These are phyloP conservation scores for Aspergillus oerlinghausenensis DNA, from an alignment of 2,329 filamentous ascomycete species.

Conservation along the genomic window DNA sequence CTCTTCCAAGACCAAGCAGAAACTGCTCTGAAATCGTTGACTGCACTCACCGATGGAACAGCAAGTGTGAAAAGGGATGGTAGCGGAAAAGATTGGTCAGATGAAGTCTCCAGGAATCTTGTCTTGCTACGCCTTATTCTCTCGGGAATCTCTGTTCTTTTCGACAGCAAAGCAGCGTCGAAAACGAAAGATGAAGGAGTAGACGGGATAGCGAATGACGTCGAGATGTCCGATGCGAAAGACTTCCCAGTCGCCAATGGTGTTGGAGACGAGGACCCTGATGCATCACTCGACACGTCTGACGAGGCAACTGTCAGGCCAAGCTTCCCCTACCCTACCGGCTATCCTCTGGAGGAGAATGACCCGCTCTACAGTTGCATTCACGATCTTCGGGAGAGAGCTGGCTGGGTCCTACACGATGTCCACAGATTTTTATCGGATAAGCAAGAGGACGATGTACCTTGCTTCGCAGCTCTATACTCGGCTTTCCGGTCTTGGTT, in stretches of 20 bases:
- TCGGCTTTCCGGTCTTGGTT: conserved; percentile 94
- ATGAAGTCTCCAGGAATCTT: conserved; percentile 87
- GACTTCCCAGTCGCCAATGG: conserved; percentile 21
- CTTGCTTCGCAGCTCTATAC: conserved; percentile 90
- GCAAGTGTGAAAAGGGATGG: conserved; percentile 84
- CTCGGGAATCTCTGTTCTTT: conserved; percentile 83
- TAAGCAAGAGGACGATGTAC: conserved; percentile 91
- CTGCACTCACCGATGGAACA: conserved; percentile 72
- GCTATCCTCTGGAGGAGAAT: conserved; percentile 68
- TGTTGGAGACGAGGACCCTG: conserved; percentile 37
- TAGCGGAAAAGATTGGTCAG: conserved; percentile 98
- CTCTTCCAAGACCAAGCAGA: conserved; percentile 81
- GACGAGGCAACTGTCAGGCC: conserved; percentile 64
- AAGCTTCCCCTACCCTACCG: conserved; percentile 82
- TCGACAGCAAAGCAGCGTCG: conserved; percentile 72
- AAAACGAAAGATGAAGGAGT: conserved; percentile 37
- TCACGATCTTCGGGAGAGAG: conserved; percentile 72
- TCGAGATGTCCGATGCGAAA: conserved; percentile 44
- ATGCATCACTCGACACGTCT: conserved; percentile 52
- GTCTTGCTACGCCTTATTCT: conserved; percentile 84
- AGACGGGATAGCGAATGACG: conserved; percentile 42
- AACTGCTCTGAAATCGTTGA: conserved; percentile 69
- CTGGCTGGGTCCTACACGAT: conserved; percentile 74
- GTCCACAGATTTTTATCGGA: conserved; percentile 79
- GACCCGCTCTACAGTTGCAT: conserved; percentile 68